phyloP scores from a whole-genome alignment of 2,329 filamentous ascomycete genomes.

The Monosporascus ibericus region DNA sequence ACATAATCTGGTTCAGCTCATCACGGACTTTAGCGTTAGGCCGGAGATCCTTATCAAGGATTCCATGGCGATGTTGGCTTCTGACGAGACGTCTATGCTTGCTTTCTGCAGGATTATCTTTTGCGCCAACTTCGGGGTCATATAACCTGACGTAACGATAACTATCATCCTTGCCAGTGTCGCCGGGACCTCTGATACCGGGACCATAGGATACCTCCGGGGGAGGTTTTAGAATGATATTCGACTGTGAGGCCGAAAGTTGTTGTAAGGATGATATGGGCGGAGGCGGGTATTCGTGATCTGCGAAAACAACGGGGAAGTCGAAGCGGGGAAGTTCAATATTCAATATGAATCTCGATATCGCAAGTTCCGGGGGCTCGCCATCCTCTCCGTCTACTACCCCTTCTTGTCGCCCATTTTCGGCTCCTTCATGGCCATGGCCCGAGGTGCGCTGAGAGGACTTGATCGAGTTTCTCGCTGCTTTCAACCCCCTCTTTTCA shows the following conservation, averaged over 20 bases:
- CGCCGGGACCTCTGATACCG: slow-evolving; percentile 68
- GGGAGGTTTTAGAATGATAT: slow-evolving; percentile 68
- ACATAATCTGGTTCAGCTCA: slow-evolving; percentile 84
- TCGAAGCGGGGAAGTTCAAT: slow-evolving; percentile 93
- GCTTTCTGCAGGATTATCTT: slow-evolving; percentile 88
- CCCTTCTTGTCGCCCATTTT: slow-evolving; percentile 27
- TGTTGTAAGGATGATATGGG: slow-evolving; percentile 72
- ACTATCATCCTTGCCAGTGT: slow-evolving; percentile 40
- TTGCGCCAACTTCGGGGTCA: slow-evolving; percentile 83
- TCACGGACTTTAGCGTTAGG: slow-evolving; percentile 94
- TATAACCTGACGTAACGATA: slow-evolving; percentile 77
- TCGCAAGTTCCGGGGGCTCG: slow-evolving; percentile 40
- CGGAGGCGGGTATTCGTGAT: slow-evolving; percentile 84
- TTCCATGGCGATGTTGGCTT: slow-evolving; percentile 84
- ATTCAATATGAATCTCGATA: slow-evolving; percentile 70
- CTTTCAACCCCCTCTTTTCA: slow-evolving; percentile 66
- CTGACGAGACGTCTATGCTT: slow-evolving; percentile 90
- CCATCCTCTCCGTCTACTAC: slow-evolving; percentile 25
- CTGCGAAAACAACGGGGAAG: slow-evolving; percentile 90
- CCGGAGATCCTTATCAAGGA: slow-evolving; percentile 89
- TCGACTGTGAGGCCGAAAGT: slow-evolving; percentile 56
- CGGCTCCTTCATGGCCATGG: slow-evolving; percentile 25
- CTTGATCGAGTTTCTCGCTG: slow-evolving; percentile 58
- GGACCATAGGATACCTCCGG: slow-evolving; percentile 88
- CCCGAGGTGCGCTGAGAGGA: slow-evolving; percentile 44